Conservation (phyloP, 805 yeast species). For the Ogataea parapolymorpha region DNA sequence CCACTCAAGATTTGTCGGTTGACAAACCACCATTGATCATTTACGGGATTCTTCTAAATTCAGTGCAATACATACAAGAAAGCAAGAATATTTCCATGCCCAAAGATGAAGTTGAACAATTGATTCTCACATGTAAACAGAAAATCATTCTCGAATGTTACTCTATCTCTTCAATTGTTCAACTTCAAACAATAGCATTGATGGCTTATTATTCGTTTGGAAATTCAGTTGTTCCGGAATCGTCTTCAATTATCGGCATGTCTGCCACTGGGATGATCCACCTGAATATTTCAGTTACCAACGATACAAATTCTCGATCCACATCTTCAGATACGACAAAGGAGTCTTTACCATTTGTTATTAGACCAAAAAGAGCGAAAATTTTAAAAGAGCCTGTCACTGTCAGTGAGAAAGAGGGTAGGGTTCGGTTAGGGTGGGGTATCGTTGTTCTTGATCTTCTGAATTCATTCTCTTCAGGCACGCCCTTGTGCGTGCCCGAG, state of each 20-base stretch:
- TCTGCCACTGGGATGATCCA: conserved; percentile 25
- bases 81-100: neutral
- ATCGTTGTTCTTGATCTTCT: conserved; percentile 35
- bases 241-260: conserved; percentile 27
- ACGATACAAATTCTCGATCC: neutral
- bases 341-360: conserved; percentile 1
- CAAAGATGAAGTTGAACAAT: conserved; percentile 3
- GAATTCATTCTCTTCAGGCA: conserved; percentile 37
- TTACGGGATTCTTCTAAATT: conserved; percentile 20
- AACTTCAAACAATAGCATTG: conserved; percentile 24
- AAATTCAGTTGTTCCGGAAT: conserved; percentile 22
- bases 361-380: conserved; percentile 21
- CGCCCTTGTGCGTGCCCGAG: conserved; percentile 22
- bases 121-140: conserved; percentile 17
- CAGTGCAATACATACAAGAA: conserved; percentile 13
- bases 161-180: conserved; percentile 22
- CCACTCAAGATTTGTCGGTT: neutral
- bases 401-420: conserved; percentile 38
- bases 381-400: conserved; percentile 25
- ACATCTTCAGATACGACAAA: conserved; percentile 1
- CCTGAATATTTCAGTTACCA: conserved; percentile 15
- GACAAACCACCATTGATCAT: conserved; percentile 12
- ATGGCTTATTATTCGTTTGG: conserved; percentile 26
- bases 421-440: conserved; percentile 36
- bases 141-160: conserved; percentile 21